phyloP scores from a whole-genome alignment of 768 basidiomycete species.

The Russula sp. region DNA sequence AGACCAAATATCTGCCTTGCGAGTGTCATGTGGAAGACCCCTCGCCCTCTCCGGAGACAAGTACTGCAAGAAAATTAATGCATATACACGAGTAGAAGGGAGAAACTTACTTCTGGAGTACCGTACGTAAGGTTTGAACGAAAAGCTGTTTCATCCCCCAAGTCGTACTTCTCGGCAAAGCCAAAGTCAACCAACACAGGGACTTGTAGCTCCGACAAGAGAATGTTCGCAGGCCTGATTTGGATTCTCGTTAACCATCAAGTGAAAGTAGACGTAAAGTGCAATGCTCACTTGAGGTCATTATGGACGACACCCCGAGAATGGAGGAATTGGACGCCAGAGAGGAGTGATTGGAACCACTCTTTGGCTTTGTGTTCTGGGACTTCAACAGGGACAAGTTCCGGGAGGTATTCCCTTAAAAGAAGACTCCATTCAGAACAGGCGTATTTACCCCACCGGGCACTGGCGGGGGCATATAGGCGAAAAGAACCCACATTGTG shows the following conservation, averaged over 20 bases:
- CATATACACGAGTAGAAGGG: not conserved
- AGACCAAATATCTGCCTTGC: conserved; percentile 87
- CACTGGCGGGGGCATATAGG: not conserved
- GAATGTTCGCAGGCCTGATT: conserved; percentile 84
- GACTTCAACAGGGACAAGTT: conserved; percentile 84
- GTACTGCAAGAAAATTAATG: conserved; percentile 51
- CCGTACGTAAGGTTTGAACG: conserved; percentile 83
- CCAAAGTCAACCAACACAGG: conserved; percentile 96
- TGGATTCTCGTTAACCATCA: not conserved
- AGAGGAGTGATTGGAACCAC: conserved; percentile 82
- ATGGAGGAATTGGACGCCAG: conserved; percentile 82
- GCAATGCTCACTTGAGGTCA: conserved; percentile 79
- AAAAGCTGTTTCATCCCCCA: conserved; percentile 61
- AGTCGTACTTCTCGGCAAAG: conserved; percentile 86
- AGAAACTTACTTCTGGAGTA: conserved; percentile 71
- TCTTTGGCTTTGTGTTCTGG: conserved; percentile 69
- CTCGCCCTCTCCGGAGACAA: conserved; percentile 89
- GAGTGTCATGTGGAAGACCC: conserved; percentile 87
- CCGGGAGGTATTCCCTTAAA: conserved; percentile 80
- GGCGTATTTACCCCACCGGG: not conserved
- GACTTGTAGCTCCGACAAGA: conserved; percentile 71
- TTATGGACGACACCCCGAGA: conserved; percentile 84
- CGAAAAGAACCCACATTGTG: conserved; percentile 66
- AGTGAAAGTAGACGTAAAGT: conserved; percentile 16
- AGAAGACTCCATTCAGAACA: conserved; percentile 8